Conservation (phyloP, 345 rosid genomes). For the Clarkia xantiana region DNA sequence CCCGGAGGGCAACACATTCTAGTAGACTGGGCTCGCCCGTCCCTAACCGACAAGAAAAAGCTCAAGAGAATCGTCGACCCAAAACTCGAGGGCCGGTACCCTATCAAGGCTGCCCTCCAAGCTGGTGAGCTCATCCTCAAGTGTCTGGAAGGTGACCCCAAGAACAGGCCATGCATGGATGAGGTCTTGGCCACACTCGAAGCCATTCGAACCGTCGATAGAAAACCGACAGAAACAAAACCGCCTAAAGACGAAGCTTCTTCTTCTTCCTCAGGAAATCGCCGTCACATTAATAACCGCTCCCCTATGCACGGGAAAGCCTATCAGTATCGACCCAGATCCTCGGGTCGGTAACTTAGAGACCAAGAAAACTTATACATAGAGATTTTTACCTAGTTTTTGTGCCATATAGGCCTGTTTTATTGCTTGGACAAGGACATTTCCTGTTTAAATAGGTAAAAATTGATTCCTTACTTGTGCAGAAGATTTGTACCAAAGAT, state of each 20-base stretch:
- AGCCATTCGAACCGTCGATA: slow-evolving; percentile 6
- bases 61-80: slow-evolving; percentile 55
- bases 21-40: slow-evolving; percentile 44
- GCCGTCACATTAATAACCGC: background rate
- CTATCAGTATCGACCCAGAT: background rate
- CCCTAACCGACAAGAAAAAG: slow-evolving; percentile 24
- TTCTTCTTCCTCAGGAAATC: background rate
- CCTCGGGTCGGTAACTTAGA: background rate
- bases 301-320: background rate
- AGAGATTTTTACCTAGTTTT: too few species aligned
- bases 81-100: slow-evolving; percentile 31
- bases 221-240: background rate
- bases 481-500: too few species aligned
- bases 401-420: too few species aligned
- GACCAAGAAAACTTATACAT: too few species aligned
- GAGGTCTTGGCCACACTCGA: slow-evolving; percentile 26
- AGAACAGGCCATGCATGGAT: slow-evolving; percentile 53
- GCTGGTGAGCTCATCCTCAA: slow-evolving; percentile 33
- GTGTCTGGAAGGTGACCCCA: slow-evolving; percentile 59
- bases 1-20: slow-evolving; percentile 24
- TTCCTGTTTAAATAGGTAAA: too few species aligned
- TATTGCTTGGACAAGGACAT: too few species aligned
- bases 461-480: too few species aligned
- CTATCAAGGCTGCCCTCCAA: slow-evolving; percentile 27
- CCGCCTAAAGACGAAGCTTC: background rate